These are phyloP conservation scores for Ogataea pilisensis DNA, from an alignment of 805 yeast species.

Conservation along the genomic window DNA sequence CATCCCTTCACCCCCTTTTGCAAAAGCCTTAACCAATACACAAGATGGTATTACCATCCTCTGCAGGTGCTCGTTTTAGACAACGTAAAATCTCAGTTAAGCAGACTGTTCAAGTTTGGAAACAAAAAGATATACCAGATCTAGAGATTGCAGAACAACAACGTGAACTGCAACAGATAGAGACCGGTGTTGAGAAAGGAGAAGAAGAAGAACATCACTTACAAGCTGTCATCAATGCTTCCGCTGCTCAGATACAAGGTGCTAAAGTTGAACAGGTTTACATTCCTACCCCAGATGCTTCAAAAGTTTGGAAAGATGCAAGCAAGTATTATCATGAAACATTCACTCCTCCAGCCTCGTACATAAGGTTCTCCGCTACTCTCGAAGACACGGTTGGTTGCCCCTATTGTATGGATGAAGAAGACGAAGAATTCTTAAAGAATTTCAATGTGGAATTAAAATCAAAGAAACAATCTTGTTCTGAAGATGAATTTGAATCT, in stretches of 20 bases:
- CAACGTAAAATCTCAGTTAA: conserved; percentile 94
- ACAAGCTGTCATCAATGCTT: conserved; percentile 83
- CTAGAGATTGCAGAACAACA: conserved; percentile 74
- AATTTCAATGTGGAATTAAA: conserved; percentile 36
- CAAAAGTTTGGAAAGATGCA: conserved; percentile 76
- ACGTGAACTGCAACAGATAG: conserved; percentile 83
- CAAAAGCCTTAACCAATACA: neutral
- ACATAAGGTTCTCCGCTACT: conserved; percentile 86
- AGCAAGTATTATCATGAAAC: conserved; percentile 61
- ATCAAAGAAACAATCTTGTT: conserved; percentile 36
- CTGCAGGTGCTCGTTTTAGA: conserved; percentile 72
- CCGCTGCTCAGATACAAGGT: conserved; percentile 60
- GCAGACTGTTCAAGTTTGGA: conserved; percentile 73
- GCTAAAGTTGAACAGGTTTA: conserved; percentile 54
- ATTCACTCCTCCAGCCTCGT: conserved; percentile 70
- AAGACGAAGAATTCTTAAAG: conserved; percentile 65
- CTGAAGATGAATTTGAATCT: conserved; percentile 84
- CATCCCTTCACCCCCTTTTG: too few relatives aligned
- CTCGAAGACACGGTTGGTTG: conserved; percentile 93
- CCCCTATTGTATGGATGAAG: conserved; percentile 86
- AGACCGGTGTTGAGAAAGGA: conserved; percentile 96
- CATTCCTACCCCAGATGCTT: conserved; percentile 97
- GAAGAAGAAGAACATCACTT: conserved; percentile 97
- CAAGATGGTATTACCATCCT: conserved; percentile 32
- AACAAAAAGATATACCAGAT: conserved; percentile 77